Conservation (phyloP, 768 basidiomycete species). For the Coprinopsis cinerea region DNA sequence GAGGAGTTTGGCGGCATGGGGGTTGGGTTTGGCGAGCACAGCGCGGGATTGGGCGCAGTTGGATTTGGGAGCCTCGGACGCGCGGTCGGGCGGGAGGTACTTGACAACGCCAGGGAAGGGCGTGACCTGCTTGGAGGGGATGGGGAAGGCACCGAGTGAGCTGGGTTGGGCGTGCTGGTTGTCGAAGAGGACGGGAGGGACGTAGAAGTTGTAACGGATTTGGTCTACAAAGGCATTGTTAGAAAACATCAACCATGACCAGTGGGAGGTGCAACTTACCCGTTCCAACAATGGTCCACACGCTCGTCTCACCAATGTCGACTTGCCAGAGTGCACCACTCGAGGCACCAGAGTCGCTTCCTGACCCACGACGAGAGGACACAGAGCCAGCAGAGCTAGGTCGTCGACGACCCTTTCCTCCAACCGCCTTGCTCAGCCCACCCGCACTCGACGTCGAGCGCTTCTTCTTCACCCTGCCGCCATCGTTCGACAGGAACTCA, state of each 20-base stretch:
- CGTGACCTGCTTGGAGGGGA: slow-evolving; percentile 78
- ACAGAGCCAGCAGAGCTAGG: slow-evolving; percentile 75
- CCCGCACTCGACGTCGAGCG: slow-evolving; percentile 72
- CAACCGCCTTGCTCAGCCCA: slow-evolving; percentile 44
- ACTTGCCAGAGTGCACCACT: slow-evolving; percentile 84
- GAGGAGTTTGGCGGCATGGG: slow-evolving; percentile 72
- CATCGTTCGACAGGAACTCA: slow-evolving; percentile 75
- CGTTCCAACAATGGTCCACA: slow-evolving; percentile 92
- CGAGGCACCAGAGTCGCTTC: slow-evolving; percentile 61
- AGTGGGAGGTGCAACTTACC: slow-evolving; percentile 40
- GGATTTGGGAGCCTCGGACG: slow-evolving; percentile 74
- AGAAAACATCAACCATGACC: slow-evolving; percentile 14
- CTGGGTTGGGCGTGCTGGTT: slow-evolving; percentile 67
- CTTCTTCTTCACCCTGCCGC: slow-evolving; percentile 81
- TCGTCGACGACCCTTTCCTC: slow-evolving; percentile 55
- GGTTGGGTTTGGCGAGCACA: slow-evolving; percentile 70
- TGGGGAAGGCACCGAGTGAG: slow-evolving; percentile 55
- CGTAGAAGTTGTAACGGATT: slow-evolving; percentile 90
- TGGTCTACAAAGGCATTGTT: slow-evolving; percentile 48
- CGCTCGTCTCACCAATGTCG: slow-evolving; percentile 89
- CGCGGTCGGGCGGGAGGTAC: slow-evolving; percentile 86
- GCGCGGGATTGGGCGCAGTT: slow-evolving; percentile 62
- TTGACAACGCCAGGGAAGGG: slow-evolving; percentile 85
- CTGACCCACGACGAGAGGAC: slow-evolving; percentile 61
- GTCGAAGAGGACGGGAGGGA: slow-evolving; percentile 80